Conservation (phyloP, 345 rosid genomes). For the Aethionema arabicum region DNA sequence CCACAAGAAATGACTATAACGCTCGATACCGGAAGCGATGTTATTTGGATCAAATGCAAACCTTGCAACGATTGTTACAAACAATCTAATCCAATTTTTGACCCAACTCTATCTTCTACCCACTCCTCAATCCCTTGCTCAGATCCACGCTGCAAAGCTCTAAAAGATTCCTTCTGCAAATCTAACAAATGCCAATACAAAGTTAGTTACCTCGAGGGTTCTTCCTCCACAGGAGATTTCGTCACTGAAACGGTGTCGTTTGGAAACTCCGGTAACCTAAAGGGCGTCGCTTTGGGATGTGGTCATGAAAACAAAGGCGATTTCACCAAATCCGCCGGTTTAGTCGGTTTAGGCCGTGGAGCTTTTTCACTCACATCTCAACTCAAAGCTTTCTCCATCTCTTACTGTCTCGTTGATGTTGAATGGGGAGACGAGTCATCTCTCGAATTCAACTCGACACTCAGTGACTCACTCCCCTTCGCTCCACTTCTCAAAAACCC, state of each 20-base stretch:
- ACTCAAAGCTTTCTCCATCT: conserved; percentile 70
- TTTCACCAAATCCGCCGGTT: conserved; percentile 77
- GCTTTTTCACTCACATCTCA: conserved; percentile 64
- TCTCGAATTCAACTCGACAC: conserved; percentile 74
- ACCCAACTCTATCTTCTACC: conserved; percentile 66
- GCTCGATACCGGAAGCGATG: conserved; percentile 81
- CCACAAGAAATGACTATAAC: conserved; percentile 61
- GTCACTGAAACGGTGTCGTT: conserved; percentile 74
- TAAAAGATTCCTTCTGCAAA: conserved; percentile 56
- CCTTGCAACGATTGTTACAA: conserved; percentile 81
- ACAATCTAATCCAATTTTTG: conserved; percentile 76
- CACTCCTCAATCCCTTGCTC: conserved; percentile 54
- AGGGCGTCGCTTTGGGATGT: conserved; percentile 64
- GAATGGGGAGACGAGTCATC: too few relatives aligned
- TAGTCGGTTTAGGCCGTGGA: conserved; percentile 96
- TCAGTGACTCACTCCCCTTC: conserved; percentile 41
- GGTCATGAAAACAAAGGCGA: conserved; percentile 89
- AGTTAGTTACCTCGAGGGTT: conserved; percentile 90
- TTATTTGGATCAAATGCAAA: conserved; percentile 83
- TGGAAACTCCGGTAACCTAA: conserved; percentile 46
- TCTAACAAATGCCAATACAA: conserved; percentile 60
- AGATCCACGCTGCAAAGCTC: conserved; percentile 51
- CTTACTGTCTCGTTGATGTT: conserved; percentile 92
- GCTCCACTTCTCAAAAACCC: conserved; percentile 60
- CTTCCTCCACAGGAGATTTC: conserved; percentile 72